These are phyloP conservation scores for Trichoderma atrobrunneum DNA, from an alignment of 2,329 filamentous ascomycete species.

Conservation along the genomic window DNA sequence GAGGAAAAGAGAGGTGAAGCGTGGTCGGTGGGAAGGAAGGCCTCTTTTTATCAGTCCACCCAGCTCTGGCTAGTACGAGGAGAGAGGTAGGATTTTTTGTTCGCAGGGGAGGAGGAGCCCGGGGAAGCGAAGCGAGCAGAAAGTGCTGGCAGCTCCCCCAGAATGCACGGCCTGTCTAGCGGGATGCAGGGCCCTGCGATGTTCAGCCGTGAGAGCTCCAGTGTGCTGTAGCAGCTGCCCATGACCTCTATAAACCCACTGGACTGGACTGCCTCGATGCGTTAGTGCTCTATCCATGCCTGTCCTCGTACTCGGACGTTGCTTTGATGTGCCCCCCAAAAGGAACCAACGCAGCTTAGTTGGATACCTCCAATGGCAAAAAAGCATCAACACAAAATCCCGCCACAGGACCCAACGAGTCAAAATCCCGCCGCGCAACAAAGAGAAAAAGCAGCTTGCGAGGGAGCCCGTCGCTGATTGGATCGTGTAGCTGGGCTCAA, in stretches of 20 bases:
- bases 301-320: neutral
- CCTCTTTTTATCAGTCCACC: conserved; percentile 15
- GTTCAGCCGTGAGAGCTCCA: neutral
- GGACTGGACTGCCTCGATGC: neutral
- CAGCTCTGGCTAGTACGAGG: neutral
- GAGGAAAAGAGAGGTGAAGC: neutral
- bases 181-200: neutral
- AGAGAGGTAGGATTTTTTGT: no score
- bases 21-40: neutral
- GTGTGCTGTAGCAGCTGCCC: neutral
- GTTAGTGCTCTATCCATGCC: neutral
- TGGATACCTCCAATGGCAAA: neutral
- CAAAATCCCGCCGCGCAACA: neutral
- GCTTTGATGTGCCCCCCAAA: neutral
- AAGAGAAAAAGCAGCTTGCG: neutral
- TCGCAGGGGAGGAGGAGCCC: neutral
- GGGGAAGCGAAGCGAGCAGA: neutral
- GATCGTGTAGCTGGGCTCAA: neutral
- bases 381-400: neutral
- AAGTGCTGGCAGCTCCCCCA: neutral
- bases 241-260: neutral
- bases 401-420: neutral
- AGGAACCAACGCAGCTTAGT: neutral
- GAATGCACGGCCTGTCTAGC: neutral
- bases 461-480: neutral